Evolutionary conservation across 2,329 filamentous ascomycete genomes (phyloP).

Genomic region (Penicillium brasilianum): DNA sequence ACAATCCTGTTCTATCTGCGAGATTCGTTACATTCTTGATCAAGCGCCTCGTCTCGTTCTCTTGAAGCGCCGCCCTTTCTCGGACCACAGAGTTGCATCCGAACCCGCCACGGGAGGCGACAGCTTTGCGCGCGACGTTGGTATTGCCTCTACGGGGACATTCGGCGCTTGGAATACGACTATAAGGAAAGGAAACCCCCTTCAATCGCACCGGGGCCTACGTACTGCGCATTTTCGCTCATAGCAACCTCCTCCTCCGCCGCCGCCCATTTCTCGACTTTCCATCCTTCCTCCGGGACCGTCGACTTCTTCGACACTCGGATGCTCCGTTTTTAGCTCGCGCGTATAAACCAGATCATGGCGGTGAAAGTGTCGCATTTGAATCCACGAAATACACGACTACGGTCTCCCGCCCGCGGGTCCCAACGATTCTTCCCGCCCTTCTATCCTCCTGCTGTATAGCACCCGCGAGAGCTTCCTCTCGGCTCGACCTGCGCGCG

Average conservation of each 20-base stretch:
- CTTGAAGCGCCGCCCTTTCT: slow-evolving; percentile 6
- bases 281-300: neutral
- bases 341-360: slow-evolving; percentile 19
- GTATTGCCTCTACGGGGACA: neutral
- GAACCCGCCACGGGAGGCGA: slow-evolving; percentile 10
- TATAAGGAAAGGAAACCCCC: neutral
- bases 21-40: neutral
- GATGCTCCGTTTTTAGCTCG: slow-evolving; percentile 9
- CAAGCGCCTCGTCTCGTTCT: neutral
- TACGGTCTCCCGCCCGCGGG: slow-evolving; percentile 12
- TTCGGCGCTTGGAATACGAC: neutral
- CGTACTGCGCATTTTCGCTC: neutral
- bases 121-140: slow-evolving; percentile 7
- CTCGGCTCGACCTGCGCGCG: neutral
- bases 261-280: neutral
- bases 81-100: slow-evolving; percentile 16
- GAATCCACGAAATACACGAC: slow-evolving; percentile 16
- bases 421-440: slow-evolving; percentile 3
- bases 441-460: slow-evolving; percentile 1
- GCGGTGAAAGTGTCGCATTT: slow-evolving; percentile 15
- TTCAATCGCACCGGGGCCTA: neutral
- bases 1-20: neutral
- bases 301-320: slow-evolving; percentile 11
- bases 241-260: neutral
- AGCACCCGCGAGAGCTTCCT: neutral